Conservation (phyloP, 108 stramenopile genomes). For the Nitzschia sp. region DNA sequence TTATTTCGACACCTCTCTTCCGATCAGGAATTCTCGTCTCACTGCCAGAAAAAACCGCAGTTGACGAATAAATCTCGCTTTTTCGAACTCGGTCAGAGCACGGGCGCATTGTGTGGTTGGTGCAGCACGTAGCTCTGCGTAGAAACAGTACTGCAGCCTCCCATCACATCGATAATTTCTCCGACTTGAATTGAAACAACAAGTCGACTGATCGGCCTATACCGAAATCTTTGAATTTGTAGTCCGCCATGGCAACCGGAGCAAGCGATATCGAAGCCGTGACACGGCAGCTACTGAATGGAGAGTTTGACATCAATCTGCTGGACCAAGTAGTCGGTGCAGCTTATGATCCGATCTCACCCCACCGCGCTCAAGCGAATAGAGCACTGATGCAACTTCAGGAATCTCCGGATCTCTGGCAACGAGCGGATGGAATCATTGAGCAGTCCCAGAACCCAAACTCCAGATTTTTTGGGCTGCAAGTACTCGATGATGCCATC, state of each 20-base stretch:
- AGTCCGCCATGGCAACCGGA: not conserved
- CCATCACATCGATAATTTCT: not conserved
- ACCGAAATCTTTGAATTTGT: not conserved
- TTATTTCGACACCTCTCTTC: too few relatives aligned
- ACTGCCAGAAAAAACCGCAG: too few relatives aligned
- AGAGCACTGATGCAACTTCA: constrained; percentile 90
- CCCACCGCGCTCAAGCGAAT: constrained; percentile 82
- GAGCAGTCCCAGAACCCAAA: constrained; percentile 82
- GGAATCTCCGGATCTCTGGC: constrained; percentile 82
- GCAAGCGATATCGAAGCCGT: constrained; percentile 23
- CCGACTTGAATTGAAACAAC: not conserved
- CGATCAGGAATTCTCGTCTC: too few relatives aligned
- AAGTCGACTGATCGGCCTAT: not conserved
- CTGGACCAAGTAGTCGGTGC: constrained; percentile 82
- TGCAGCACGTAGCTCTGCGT: not conserved
- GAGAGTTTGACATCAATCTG: constrained; percentile 81
- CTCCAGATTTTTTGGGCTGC: constrained; percentile 85
- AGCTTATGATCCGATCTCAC: constrained; percentile 81
- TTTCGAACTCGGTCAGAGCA: too few relatives aligned
- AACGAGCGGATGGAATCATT: constrained; percentile 85
- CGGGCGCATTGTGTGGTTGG: not conserved
- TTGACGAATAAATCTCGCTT: too few relatives aligned
- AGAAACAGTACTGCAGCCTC: not conserved
- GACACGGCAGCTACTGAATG: constrained; percentile 25
- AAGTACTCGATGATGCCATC: constrained; percentile 88